Evolutionary conservation across 148 eudicot species (phyloP), one percentile per base, ranked within the genome.

Genomic region (Talinum fruticosum): DNA sequence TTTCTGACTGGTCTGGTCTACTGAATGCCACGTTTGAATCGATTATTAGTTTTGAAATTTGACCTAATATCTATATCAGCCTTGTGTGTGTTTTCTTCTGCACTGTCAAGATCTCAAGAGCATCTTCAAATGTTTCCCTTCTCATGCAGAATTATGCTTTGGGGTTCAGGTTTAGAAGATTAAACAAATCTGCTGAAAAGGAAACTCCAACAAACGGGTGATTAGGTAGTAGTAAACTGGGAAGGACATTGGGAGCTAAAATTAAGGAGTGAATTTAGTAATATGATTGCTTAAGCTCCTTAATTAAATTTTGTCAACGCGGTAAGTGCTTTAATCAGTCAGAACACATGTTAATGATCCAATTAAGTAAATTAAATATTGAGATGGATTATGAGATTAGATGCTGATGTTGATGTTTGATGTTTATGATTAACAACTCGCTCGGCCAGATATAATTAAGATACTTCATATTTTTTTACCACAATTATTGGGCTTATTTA

Each of bases 351-450:
- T 62, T 62, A 10, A 12, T 13, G 32, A n/a, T 12, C 3, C 30
- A 62, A 62, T 28, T 28, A 62, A 62, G 2, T n/a, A 57, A 2
- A 28, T 26, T 5, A 62, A 26, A 8, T 15, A 14, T 4, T n/a
- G n/a, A 51, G 3, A 51, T 62, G 7, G 3, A 62, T 6, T 8
- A 26, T 2, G 33, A 19, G 66, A 62, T 26, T 62, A 62, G 14
- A 28, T 28, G 18, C 33, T 62, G 33, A 62, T 62, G 33, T 62
- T 62, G 33, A 62, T 59, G 64, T 59, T 24, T 59, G 64, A n/a
- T 59, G 64, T 59, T 59, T 59, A n/a, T 62, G 33, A 12, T n/a
- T 62, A 62, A 62, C 66, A 62, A 62, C 32, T 62, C 66, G 28
- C 8, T 0, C 14, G 6, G n/a, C 10, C 10, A 3, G 23, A 57